Evolutionary conservation across 1,139 yeast genomes (phyloP).

Genomic region (Casaregolazyma suthepensis): DNA sequence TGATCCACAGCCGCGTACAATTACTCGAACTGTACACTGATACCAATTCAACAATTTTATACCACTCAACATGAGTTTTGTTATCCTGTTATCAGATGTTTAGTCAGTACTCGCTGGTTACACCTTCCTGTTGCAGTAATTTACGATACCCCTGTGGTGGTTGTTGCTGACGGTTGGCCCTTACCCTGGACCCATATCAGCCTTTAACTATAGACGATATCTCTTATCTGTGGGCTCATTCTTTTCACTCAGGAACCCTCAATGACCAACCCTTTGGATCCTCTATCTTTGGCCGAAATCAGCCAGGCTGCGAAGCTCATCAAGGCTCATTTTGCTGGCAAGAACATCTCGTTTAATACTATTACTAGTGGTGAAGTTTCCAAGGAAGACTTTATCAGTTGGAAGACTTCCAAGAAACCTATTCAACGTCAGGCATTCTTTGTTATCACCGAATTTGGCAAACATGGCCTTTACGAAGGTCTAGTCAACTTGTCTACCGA

Average conservation of each 20-base stretch:
- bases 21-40: too few relatives aligned
- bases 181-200: neutral
- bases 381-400: slow-evolving; percentile 52
- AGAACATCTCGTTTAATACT: slow-evolving; percentile 46
- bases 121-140: neutral
- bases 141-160: neutral
- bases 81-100: neutral
- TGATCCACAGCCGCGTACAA: too few relatives aligned
- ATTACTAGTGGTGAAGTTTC: slow-evolving; percentile 67
- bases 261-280: slow-evolving; percentile 8
- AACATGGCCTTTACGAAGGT: slow-evolving; percentile 63
- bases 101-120: neutral
- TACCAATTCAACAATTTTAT: too few relatives aligned
- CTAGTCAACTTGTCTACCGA: slow-evolving; percentile 50
- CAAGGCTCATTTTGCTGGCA: neutral
- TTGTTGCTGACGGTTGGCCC: neutral
- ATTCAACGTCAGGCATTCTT: slow-evolving; percentile 65
- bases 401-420: slow-evolving; percentile 46
- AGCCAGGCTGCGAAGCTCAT: slow-evolving; percentile 2
- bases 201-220: neutral
- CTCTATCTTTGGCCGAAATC: slow-evolving; percentile 8
- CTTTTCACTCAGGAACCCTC: neutral
- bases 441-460: slow-evolving; percentile 54
- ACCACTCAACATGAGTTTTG: too few relatives aligned
- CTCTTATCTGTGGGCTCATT: neutral